A percentile compares a stretch with the other conserved stretches of the same genome.
Evolutionary conservation across 768 basidiomycete genomes (phyloP).

Genomic region (Kwoniella dejecticola): DNA sequence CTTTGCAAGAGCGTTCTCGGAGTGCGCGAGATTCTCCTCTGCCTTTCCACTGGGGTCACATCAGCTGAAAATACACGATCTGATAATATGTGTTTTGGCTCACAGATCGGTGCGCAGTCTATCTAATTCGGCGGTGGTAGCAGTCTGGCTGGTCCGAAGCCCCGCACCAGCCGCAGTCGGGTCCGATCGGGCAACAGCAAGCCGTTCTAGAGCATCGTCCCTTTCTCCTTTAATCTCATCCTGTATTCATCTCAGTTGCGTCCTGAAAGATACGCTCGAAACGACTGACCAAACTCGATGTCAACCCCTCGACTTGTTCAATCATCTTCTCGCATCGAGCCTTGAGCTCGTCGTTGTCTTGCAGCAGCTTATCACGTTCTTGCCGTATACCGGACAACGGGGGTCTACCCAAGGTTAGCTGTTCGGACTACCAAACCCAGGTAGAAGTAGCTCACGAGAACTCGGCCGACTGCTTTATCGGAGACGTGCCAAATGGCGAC

Average conservation of each 20-base stretch:
- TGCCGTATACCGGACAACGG: conserved; percentile 57
- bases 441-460: conserved; percentile 13
- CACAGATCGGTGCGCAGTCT: conserved; percentile 79
- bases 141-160: conserved; percentile 70
- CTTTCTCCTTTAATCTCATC: conserved; percentile 78
- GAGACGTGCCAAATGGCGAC: conserved; percentile 49
- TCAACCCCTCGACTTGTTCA: conserved; percentile 73
- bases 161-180: conserved; percentile 58
- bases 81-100: no score
- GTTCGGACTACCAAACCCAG: neutral
- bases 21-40: conserved; percentile 82
- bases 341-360: conserved; percentile 84
- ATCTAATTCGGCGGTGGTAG: conserved; percentile 79
- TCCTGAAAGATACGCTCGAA: neutral
- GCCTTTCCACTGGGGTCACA: conserved; percentile 73
- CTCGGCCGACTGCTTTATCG: conserved; percentile 8
- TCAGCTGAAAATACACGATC: no score
- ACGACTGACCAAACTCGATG: conserved; percentile 62
- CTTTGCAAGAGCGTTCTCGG: conserved; percentile 81
- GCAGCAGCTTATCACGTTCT: conserved; percentile 65
- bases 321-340: conserved; percentile 74
- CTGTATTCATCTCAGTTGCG: conserved; percentile 26
- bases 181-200: conserved; percentile 65
- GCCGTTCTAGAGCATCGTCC: conserved; percentile 69
- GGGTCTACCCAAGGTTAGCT: conserved; percentile 20